phyloP scores from a whole-genome alignment of 345 rosid species.

The Ceriops tagal region DNA sequence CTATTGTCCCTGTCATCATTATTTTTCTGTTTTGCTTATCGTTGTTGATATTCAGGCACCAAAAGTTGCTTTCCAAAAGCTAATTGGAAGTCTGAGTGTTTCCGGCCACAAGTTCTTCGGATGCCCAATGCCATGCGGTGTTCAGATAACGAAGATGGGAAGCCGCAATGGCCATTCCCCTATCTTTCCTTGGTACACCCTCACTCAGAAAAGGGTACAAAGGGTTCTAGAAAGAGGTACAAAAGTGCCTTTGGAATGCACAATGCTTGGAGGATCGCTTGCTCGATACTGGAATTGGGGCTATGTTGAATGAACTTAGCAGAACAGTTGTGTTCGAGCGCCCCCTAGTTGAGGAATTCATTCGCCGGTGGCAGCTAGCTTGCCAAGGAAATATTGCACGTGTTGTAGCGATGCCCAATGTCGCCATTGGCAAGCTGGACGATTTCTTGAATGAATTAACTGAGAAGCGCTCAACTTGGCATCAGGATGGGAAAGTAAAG shows the following conservation, averaged over 20 bases:
- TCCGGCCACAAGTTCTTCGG: slow-evolving; percentile 95
- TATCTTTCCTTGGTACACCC: slow-evolving; percentile 90
- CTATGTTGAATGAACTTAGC: slow-evolving; percentile 91
- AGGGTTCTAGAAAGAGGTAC: slow-evolving; percentile 93
- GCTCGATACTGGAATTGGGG: slow-evolving; percentile 63
- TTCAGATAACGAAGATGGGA: slow-evolving; percentile 92
- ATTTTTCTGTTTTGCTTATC: slow-evolving; percentile 3
- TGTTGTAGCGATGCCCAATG: slow-evolving; percentile 92
- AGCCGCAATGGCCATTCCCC: slow-evolving; percentile 95
- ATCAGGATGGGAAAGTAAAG: slow-evolving; percentile 34
- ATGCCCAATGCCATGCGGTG: slow-evolving; percentile 98
- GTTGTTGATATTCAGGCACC: slow-evolving; percentile 58
- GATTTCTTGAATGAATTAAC: slow-evolving; percentile 60
- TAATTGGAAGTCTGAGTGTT: slow-evolving; percentile 90
- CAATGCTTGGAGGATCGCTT: slow-evolving; percentile 76
- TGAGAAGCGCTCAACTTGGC: slow-evolving; percentile 60
- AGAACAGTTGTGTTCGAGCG: slow-evolving; percentile 95
- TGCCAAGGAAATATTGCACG: slow-evolving; percentile 86
- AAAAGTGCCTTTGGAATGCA: slow-evolving; percentile 87
- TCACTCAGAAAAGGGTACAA: slow-evolving; percentile 85
- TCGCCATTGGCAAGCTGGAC: slow-evolving; percentile 71
- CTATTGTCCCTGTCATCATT: no score
- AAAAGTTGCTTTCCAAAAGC: slow-evolving; percentile 82
- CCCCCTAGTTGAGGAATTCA: slow-evolving; percentile 80
- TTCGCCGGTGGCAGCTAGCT: slow-evolving; percentile 93